These are phyloP conservation scores for Ophiocordyceps australis DNA, from an alignment of 2,329 filamentous ascomycete species.

Conservation along the genomic window DNA sequence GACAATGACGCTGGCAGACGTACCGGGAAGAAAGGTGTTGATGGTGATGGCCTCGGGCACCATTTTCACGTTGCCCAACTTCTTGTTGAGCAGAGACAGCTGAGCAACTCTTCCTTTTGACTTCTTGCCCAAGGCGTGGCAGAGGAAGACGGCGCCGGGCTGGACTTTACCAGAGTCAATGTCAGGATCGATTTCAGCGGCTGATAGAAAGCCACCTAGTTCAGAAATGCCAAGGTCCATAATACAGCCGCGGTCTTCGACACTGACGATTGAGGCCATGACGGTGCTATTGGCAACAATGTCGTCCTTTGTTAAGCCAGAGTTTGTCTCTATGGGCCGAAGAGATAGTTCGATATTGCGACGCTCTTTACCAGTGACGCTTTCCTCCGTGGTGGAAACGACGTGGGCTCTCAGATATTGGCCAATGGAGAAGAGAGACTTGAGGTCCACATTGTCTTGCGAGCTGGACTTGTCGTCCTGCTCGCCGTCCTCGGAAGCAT, in stretches of 20 bases:
- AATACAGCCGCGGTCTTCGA: conserved; percentile 89
- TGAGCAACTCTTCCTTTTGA: conserved; percentile 73
- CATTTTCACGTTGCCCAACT: conserved; percentile 46
- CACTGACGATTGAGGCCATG: conserved; percentile 75
- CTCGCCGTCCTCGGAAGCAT: conserved; percentile 33
- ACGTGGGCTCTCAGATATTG: conserved; percentile 82
- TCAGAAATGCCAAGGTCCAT: conserved; percentile 75
- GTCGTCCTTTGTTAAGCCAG: conserved; percentile 52
- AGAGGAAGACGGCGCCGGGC: conserved; percentile 72
- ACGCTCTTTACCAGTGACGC: conserved; percentile 43
- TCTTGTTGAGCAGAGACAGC: conserved; percentile 56
- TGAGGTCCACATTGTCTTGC: conserved; percentile 49
- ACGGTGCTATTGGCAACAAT: conserved; percentile 59
- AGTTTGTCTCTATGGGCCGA: conserved; percentile 62
- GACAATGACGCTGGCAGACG: conserved; percentile 70
- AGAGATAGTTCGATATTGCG: conserved; percentile 78
- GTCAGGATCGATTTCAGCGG: conserved; percentile 56
- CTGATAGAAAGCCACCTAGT: conserved; percentile 68
- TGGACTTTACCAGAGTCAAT: conserved; percentile 51
- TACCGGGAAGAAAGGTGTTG: conserved; percentile 79
- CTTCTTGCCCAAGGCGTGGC: conserved; percentile 57
- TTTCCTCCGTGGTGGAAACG: conserved; percentile 54
- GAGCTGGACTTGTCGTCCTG: conserved; percentile 25
- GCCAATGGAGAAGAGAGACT: conserved; percentile 59
- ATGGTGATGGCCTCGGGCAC: conserved; percentile 69